A percentile compares a stretch with the other conserved stretches of the same genome.
Conservation (phyloP, 2,329 filamentous ascomycete species). For the Talaromyces islandicus region DNA sequence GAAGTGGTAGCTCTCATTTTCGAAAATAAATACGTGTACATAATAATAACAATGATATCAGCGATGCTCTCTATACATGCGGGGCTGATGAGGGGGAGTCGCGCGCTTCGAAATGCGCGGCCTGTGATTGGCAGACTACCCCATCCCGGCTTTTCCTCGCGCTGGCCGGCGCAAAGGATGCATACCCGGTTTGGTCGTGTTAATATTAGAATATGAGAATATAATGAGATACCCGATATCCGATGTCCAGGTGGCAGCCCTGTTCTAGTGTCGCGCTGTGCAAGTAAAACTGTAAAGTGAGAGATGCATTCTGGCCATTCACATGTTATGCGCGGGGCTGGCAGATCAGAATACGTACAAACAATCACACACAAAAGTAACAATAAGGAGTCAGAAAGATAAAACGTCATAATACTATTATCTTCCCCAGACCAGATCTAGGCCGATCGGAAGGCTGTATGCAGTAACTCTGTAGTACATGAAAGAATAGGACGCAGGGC, state of each 20-base stretch:
- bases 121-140: conserved; percentile 1
- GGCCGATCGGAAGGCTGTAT: not conserved
- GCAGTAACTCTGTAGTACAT: no score
- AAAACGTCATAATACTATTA: not conserved
- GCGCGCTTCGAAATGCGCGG: not conserved
- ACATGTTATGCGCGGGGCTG: not conserved
- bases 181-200: not conserved
- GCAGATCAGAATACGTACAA: not conserved
- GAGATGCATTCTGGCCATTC: not conserved
- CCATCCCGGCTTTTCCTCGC: not conserved
- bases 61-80: not conserved
- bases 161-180: not conserved
- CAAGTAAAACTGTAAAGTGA: not conserved
- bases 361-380: not conserved
- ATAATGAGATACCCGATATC: not conserved
- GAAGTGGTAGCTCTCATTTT: not conserved
- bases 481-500: no score
- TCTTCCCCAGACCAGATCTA: not conserved
- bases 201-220: no score
- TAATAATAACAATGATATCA: not conserved
- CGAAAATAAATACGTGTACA: not conserved
- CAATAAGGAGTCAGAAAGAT: not conserved
- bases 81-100: not conserved
- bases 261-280: not conserved
- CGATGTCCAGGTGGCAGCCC: not conserved